phyloP scores from a whole-genome alignment of 202 grass and related monocot genomes.

The Bolboschoenoplectus hybrid region DNA sequence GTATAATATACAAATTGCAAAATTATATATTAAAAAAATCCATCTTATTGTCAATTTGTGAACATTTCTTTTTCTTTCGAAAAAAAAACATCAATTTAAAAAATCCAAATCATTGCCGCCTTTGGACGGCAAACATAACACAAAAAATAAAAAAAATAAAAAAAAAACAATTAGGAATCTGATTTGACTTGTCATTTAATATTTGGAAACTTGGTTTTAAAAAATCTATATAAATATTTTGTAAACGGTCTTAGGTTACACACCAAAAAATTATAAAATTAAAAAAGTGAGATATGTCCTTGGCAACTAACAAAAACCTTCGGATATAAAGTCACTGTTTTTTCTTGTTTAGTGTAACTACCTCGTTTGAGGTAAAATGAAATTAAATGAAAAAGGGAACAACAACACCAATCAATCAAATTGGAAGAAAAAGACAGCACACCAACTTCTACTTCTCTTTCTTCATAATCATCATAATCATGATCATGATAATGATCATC shows the following conservation, averaged over 20 bases:
- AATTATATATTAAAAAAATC: not conserved
- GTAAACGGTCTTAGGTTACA: conserved; percentile 7
- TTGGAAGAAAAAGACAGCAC: conserved; percentile 25
- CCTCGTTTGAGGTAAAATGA: conserved; percentile 25
- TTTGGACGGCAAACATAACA: conserved; percentile 16
- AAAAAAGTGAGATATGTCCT: not conserved
- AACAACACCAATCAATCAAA: not conserved
- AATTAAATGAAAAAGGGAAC: not conserved
- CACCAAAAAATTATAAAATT: not conserved
- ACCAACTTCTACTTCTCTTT: conserved; percentile 25
- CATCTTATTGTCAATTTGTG: conserved; percentile 2
- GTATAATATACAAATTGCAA: not conserved
- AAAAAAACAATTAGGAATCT: not conserved
- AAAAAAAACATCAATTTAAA: not conserved
- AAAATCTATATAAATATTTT: not conserved
- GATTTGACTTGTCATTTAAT: not conserved
- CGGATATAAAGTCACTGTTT: not conserved
- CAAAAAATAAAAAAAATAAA: not conserved
- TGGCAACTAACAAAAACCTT: conserved; percentile 4
- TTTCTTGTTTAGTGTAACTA: conserved; percentile 30
- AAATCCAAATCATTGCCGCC: not conserved
- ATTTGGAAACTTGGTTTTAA: not conserved
- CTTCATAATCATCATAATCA: conserved; percentile 15
- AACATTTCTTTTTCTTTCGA: not conserved
- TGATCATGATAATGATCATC: conserved; percentile 25